Conservation (phyloP, 2,329 filamentous ascomycete genomes). For the Aureobasidium namibiae region DNA sequence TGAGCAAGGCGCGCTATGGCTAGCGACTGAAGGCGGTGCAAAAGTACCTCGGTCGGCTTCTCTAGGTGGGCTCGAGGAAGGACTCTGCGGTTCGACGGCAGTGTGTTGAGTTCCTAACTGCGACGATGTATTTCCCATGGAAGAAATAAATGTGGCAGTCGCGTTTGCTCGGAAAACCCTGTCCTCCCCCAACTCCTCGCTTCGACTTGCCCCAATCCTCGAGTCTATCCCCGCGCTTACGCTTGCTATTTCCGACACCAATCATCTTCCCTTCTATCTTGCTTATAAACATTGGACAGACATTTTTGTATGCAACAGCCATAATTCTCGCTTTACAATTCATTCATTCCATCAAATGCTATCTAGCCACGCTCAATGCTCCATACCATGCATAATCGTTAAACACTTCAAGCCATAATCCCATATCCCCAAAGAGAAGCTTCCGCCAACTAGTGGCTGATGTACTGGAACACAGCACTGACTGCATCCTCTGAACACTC, state of each 20-base stretch:
- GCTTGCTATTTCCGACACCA: background rate
- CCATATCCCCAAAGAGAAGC: background rate
- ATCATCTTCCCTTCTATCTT: too few relatives aligned
- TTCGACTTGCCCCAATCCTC: background rate
- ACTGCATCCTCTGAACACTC: slow-evolving; percentile 72
- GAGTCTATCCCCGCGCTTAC: background rate
- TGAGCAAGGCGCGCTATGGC: background rate
- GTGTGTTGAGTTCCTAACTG: background rate
- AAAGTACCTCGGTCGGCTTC: background rate
- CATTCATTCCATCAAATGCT: background rate
- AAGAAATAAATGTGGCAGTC: slow-evolving; percentile 8
- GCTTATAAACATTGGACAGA: background rate
- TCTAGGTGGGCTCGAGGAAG: background rate
- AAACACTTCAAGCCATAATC: background rate
- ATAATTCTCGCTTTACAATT: background rate
- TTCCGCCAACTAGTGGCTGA: slow-evolving; percentile 59
- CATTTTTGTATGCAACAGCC: background rate
- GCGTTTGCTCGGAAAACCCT: background rate
- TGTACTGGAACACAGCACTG: slow-evolving; percentile 96
- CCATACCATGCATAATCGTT: slow-evolving; percentile 1
- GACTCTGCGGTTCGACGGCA: background rate
- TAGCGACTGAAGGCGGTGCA: background rate
- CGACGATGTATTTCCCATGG: slow-evolving; percentile 3
- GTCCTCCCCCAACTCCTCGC: background rate
- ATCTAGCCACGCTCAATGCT: slow-evolving; percentile 2